Conservation (phyloP, 257 asterid genomes). For the Solanum arcanum region DNA sequence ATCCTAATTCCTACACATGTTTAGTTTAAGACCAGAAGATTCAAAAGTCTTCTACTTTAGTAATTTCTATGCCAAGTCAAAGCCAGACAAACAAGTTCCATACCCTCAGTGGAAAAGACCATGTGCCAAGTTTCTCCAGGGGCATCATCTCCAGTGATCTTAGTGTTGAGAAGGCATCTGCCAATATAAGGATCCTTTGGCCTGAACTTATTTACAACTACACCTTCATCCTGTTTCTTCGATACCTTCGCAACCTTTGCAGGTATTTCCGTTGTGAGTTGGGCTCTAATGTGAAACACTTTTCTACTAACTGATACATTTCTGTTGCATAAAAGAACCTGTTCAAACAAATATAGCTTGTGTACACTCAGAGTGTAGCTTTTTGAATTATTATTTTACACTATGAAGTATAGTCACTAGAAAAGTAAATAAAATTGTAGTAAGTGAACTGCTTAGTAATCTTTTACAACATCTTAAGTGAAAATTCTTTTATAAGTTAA, state of each 20-base stretch:
- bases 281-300: slow-evolving; percentile 59
- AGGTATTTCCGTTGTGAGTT: slow-evolving; percentile 81
- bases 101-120: slow-evolving; percentile 96
- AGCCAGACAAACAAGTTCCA: slow-evolving; percentile 4
- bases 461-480: not conserved
- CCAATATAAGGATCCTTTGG: slow-evolving; percentile 92
- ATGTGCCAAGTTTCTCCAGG: slow-evolving; percentile 99
- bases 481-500: not conserved
- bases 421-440: not conserved
- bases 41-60: not conserved
- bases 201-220: slow-evolving; percentile 72
- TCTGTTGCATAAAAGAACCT: slow-evolving; percentile 50
- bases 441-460: not conserved
- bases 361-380: not conserved
- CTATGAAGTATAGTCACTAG: not conserved
- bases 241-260: slow-evolving; percentile 60
- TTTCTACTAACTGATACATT: slow-evolving; percentile 37
- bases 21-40: not conserved
- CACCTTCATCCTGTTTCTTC: slow-evolving; percentile 75
- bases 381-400: not conserved
- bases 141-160: slow-evolving; percentile 96
- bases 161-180: slow-evolving; percentile 68
- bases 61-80: not conserved
- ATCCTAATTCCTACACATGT: not conserved
- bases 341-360: not conserved